A percentile compares a stretch with the other conserved stretches of the same genome.
Evolutionary conservation across 2,329 filamentous ascomycete species (phyloP).

Genomic region (Madurella mycetomatis): DNA sequence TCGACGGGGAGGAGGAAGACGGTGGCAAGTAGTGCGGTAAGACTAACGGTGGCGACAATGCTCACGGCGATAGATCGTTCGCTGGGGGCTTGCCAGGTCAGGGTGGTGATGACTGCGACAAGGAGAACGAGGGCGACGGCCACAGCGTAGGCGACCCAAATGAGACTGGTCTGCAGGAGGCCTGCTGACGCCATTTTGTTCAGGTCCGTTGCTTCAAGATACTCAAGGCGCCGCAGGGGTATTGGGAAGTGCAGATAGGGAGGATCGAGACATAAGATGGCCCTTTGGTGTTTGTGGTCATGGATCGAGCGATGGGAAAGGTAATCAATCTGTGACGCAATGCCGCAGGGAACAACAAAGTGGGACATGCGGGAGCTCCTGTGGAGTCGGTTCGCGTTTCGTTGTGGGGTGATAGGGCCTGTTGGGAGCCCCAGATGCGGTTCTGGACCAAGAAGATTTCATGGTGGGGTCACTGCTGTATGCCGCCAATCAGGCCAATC

Average conservation of each 20-base stretch:
- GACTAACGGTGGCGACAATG: constrained; percentile 77
- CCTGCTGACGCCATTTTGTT: constrained; percentile 37
- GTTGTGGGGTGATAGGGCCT: too few relatives aligned
- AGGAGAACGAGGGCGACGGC: constrained; percentile 72
- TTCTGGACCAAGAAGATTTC: too few relatives aligned
- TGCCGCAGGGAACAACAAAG: constrained; percentile 14
- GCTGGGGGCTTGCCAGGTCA: constrained; percentile 83
- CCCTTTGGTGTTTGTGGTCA: not conserved
- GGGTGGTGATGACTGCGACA: constrained; percentile 79
- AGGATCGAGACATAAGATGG: not conserved
- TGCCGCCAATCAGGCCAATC: too few relatives aligned
- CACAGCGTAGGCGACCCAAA: constrained; percentile 90
- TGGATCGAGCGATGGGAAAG: not conserved
- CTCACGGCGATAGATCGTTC: constrained; percentile 82
- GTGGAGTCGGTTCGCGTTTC: not conserved
- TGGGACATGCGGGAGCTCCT: constrained; percentile 1
- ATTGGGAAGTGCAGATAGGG: not conserved
- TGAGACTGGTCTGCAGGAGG: constrained; percentile 80
- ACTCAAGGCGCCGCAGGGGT: not conserved
- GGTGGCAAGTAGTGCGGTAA: constrained; percentile 84
- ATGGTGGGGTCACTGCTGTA: too few relatives aligned
- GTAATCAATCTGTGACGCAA: constrained; percentile 23
- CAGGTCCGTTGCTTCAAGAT: not conserved
- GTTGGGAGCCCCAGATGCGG: too few relatives aligned
- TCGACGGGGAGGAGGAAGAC: constrained; percentile 91